Percentiles rank a stretch among this genome's conserved stretches.
These are phyloP conservation scores for Paxillus involutus DNA, from an alignment of 768 basidiomycete species.

Conservation along the genomic window DNA sequence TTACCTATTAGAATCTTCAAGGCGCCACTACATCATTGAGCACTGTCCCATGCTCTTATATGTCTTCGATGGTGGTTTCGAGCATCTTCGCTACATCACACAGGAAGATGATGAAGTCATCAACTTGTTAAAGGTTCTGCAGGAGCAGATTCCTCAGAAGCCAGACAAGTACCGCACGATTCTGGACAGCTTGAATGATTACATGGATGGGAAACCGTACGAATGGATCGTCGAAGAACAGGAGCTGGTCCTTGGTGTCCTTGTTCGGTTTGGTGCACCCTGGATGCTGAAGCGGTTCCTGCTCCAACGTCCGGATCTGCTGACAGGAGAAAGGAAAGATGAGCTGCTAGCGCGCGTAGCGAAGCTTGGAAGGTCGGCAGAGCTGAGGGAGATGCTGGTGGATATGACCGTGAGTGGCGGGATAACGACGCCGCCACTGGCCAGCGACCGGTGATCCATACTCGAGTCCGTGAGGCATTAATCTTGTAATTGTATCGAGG, in stretches of 20 bases:
- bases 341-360: conserved; percentile 15
- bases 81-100: conserved; percentile 24
- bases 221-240: conserved; percentile 26
- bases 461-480: too few species aligned
- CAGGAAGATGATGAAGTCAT: conserved; percentile 16
- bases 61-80: conserved; percentile 28
- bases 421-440: too few species aligned
- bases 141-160: conserved; percentile 22
- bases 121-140: conserved; percentile 18
- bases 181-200: conserved; percentile 27
- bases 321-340: conserved; percentile 11
- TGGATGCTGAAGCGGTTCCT: conserved; percentile 31
- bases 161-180: conserved; percentile 21
- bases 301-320: conserved; percentile 21
- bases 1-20: conserved; percentile 28
- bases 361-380: conserved; percentile 21
- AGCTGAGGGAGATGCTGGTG: conserved; percentile 21
- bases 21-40: conserved; percentile 24
- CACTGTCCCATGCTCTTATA: conserved; percentile 27
- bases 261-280: conserved; percentile 19
- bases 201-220: conserved; percentile 17
- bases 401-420: neutral
- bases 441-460: too few species aligned
- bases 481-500: too few species aligned
- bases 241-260: conserved; percentile 22